Conservation (phyloP, 1,284 basidiomycete species). For the Cryptococcus sp. region DNA sequence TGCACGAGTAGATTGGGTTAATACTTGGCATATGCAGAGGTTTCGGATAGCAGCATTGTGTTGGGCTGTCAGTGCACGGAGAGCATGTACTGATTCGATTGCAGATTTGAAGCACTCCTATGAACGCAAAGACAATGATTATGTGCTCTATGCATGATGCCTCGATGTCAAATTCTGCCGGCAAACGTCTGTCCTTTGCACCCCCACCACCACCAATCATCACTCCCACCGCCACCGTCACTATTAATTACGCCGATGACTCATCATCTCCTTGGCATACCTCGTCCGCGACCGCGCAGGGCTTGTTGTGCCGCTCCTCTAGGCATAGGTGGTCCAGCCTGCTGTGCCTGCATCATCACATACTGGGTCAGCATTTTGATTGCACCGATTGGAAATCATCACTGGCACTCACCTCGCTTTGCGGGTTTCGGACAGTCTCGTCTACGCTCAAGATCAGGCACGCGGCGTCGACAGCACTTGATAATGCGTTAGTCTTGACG, state of each 20-base stretch:
- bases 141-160: too few relatives aligned
- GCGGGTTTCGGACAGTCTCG: constrained; percentile 90
- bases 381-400: constrained; percentile 5
- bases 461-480: constrained; percentile 92
- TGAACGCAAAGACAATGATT: too few relatives aligned
- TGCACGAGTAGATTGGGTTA: too few relatives aligned
- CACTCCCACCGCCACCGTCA: not conserved
- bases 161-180: not conserved
- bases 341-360: constrained; percentile 32
- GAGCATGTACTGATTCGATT: too few relatives aligned
- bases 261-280: constrained; percentile 27
- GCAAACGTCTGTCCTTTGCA: not conserved
- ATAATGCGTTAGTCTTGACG: constrained; percentile 93
- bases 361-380: too few relatives aligned
- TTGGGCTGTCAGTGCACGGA: too few relatives aligned
- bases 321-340: constrained; percentile 75
- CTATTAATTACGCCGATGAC: not conserved
- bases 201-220: too few relatives aligned
- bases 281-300: constrained; percentile 74
- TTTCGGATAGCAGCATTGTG: too few relatives aligned
- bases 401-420: constrained; percentile 72
- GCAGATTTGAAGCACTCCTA: too few relatives aligned
- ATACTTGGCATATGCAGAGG: too few relatives aligned
- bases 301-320: constrained; percentile 80
- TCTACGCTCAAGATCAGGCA: constrained; percentile 93